Conservation (phyloP, 352 stramenopile species). For the Globisporangium ultimum region DNA sequence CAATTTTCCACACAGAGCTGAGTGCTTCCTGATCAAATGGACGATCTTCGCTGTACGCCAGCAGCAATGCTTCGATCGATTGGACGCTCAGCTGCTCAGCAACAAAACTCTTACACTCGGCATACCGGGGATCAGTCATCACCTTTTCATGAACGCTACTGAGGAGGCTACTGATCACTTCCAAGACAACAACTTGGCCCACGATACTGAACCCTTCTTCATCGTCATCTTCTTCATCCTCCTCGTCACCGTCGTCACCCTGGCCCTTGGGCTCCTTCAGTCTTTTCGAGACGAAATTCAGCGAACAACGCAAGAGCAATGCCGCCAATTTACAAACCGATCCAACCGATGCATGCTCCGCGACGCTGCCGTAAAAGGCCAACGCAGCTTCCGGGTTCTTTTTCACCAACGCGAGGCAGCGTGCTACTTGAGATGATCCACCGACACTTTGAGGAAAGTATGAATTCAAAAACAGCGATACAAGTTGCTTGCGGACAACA, state of each 20-base stretch:
- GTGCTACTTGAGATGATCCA: slow-evolving; percentile 78
- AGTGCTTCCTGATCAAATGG: slow-evolving; percentile 67
- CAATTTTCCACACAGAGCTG: slow-evolving; percentile 70
- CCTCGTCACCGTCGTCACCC: slow-evolving; percentile 42
- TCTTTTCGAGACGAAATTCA: slow-evolving; percentile 74
- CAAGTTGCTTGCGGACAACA: slow-evolving; percentile 68
- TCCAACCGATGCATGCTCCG: slow-evolving; percentile 68
- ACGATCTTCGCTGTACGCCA: slow-evolving; percentile 58
- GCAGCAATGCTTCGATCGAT: slow-evolving; percentile 54
- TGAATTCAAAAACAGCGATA: slow-evolving; percentile 82
- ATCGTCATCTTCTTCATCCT: slow-evolving; percentile 59
- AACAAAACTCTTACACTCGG: slow-evolving; percentile 75
- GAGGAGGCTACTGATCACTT: slow-evolving; percentile 69
- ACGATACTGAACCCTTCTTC: slow-evolving; percentile 67
- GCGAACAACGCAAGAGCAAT: slow-evolving; percentile 66
- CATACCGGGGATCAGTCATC: slow-evolving; percentile 60
- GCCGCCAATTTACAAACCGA: slow-evolving; percentile 82
- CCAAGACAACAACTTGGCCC: slow-evolving; percentile 67
- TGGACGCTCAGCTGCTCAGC: slow-evolving; percentile 59
- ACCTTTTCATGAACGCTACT: slow-evolving; percentile 75
- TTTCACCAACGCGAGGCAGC: slow-evolving; percentile 72
- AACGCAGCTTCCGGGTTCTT: slow-evolving; percentile 80
- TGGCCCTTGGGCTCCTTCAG: slow-evolving; percentile 39
- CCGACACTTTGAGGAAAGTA: slow-evolving; percentile 84
- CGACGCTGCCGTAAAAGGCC: slow-evolving; percentile 80